Base-by-base conservation (phyloP, 305 asterid species). In the Fraxinus sp. region DNA sequence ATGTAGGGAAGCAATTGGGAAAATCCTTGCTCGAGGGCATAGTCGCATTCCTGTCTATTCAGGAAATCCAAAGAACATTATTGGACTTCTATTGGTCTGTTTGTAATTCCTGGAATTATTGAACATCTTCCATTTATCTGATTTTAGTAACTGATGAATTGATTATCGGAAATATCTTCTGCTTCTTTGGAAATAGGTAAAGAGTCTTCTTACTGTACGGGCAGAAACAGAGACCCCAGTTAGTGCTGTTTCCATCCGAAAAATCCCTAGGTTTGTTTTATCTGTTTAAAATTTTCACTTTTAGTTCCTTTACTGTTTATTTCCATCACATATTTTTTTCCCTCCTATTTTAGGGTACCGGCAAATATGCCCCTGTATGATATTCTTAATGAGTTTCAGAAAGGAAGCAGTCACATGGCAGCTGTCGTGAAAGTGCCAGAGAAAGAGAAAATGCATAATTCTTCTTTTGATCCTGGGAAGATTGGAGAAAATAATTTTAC, bases 391-490 rank as follows among this genome's bases (percentile, higher is more conserved):
- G 97, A 97, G 92, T 97, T 97, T 87, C 99, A 95, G 86, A 97
- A 97, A 85, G 98, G 99, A 59, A 85, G 95, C 89, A 97, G 99
- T 88, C 99, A 97, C 90, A 93, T 97, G 98, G 98, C 99, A 85
- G 98, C 98, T 85, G 99, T 97, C 62, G 98, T 92, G 87, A 93
- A 91, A 90, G 93, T 93, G 83, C 85, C 86, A 81, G 91, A 86
- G 86, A 93, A 83, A 89, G 86, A 84, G 86, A 88, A 85, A 85
- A 89, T 83, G 80, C 68, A 77, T 57, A 77, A 43, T 39, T 66
- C 85, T 80, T 81, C 83, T 10, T 77, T 57, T 28, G 93, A 89
- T 35, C 85, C 68, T 64, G 83, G 41, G 79, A 82, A 72, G 52
- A 80, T 71, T 80, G 84, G 81, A 79, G 89, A 83, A 32, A 80